Evolutionary conservation across 176 grass and related monocot genomes (phyloP).

Genomic region (Raddia distichophylla): DNA sequence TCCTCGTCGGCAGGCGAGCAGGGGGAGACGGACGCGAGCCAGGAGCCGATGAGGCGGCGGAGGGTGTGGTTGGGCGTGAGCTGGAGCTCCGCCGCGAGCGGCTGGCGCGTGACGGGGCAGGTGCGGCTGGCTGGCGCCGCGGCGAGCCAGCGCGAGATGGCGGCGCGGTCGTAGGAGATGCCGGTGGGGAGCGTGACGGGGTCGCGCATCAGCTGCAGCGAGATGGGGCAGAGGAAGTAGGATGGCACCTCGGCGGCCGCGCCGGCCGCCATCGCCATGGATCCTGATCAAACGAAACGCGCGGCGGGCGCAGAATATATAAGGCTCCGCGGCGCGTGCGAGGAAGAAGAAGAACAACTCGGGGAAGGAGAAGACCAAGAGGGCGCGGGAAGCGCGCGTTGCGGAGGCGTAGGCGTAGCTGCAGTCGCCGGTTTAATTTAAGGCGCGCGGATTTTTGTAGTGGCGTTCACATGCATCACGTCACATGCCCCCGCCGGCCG

Average conservation of each 20-base stretch:
- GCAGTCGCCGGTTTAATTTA: constrained; percentile 39
- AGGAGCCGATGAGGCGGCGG: constrained; percentile 83
- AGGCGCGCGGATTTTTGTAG: constrained; percentile 18
- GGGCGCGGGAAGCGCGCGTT: neutral
- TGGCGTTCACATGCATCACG: constrained; percentile 48
- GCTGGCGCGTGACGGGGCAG: constrained; percentile 77
- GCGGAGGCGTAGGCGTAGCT: constrained; percentile 22
- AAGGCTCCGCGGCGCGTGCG: neutral
- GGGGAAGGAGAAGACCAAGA: neutral
- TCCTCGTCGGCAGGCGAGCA: constrained; percentile 37
- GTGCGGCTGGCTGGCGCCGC: neutral
- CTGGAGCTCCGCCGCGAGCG: constrained; percentile 44
- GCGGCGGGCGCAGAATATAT: constrained; percentile 34
- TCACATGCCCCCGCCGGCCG: constrained; percentile 16
- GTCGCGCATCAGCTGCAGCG: constrained; percentile 88
- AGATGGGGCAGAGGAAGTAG: constrained; percentile 96
- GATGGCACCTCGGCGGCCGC: constrained; percentile 60
- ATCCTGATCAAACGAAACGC: constrained; percentile 1
- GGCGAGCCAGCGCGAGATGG: constrained; percentile 79
- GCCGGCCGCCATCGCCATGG: constrained; percentile 37
- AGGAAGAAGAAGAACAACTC: neutral
- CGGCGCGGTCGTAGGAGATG: constrained; percentile 82
- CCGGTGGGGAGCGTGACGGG: constrained; percentile 85
- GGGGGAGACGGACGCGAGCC: constrained; percentile 58
- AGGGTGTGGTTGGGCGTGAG: constrained; percentile 98